Base-by-base conservation (phyloP, 1,139 yeast genomes). In the Nakaseomyces bracarensis region DNA sequence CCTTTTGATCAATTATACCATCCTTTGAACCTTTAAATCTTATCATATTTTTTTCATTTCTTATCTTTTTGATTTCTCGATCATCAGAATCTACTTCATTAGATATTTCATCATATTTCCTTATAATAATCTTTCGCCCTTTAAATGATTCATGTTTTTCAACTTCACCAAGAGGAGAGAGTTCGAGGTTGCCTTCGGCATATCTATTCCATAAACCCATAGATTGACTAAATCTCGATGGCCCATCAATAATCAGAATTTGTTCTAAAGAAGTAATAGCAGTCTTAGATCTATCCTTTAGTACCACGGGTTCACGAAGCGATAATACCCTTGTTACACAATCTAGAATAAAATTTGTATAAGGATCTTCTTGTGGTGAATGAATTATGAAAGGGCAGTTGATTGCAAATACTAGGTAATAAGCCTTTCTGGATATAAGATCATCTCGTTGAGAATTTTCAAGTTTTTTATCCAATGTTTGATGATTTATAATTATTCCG, bases 191-290 rank as follows among this genome's bases (percentile, higher is more conserved):
- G 1, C 75, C 77, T 51, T 78, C 77, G 0, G 91, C 87, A 57
- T 82, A 83, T 0, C 78, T 72, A 0, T 75, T 58, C 93, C 93
- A 83, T 4, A 75, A 69, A 0, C 87, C 91, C 44, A 79, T 55
- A 20, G 85, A 70, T 33, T 71, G 65, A 1, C 78, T 68, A 50
- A 73, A 74, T 42, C 87, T 64, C 0, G 85, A 75, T 26, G 70
- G 70, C 3, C 89, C 89, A 44, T 74, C 71, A 10, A 79, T 54
- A 2, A 77, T 67, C 31, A 55, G 53, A 8, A 63, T 51, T 3
- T 58, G 52, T 13, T 60, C 57, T 22, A 65, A 38, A 1, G 81
- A 74, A 38, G 71, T 64, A 2, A 79, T 67, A 0, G 86, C 77
- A 14, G 67, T 62, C 30, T 72, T 75, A 3, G 62, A 55, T 30